These are phyloP conservation scores for Choiromyces venosus DNA, from an alignment of 495 filamentous ascomycete species.

Conservation along the genomic window DNA sequence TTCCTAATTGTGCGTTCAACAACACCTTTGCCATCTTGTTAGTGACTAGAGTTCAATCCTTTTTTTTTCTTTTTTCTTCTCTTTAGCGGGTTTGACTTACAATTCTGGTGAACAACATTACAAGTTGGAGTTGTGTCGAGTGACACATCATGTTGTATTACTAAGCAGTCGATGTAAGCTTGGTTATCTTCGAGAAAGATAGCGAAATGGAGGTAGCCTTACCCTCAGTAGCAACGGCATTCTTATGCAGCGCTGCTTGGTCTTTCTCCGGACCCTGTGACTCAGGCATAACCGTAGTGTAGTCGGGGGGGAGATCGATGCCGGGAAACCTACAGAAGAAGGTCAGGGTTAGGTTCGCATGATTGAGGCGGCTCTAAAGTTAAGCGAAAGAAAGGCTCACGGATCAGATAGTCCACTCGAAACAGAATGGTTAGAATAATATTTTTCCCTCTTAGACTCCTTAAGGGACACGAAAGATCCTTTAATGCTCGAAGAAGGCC, in stretches of 20 bases:
- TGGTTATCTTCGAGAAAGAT: background rate
- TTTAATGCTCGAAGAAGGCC: background rate
- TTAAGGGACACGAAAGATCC: background rate
- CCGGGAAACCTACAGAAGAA: background rate
- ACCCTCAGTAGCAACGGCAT: background rate
- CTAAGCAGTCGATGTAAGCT: background rate
- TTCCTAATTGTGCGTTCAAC: too few species aligned
- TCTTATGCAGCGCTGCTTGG: background rate
- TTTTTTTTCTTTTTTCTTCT: background rate
- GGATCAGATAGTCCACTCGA: background rate
- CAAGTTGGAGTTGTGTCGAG: background rate
- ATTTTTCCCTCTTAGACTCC: background rate
- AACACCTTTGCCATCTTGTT: background rate
- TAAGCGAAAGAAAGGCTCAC: conserved; percentile 1
- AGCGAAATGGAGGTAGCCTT: background rate
- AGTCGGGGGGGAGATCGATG: background rate
- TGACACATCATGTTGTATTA: background rate
- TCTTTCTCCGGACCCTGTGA: background rate
- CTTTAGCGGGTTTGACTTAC: background rate
- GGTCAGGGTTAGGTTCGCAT: background rate
- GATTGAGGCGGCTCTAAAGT: background rate
- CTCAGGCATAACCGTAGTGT: background rate
- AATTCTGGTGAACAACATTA: background rate
- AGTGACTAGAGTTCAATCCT: background rate
- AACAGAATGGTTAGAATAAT: background rate